Evolutionary conservation across 2,329 filamentous ascomycete genomes (phyloP).

Genomic region (Trichoderma afroharzianum): DNA sequence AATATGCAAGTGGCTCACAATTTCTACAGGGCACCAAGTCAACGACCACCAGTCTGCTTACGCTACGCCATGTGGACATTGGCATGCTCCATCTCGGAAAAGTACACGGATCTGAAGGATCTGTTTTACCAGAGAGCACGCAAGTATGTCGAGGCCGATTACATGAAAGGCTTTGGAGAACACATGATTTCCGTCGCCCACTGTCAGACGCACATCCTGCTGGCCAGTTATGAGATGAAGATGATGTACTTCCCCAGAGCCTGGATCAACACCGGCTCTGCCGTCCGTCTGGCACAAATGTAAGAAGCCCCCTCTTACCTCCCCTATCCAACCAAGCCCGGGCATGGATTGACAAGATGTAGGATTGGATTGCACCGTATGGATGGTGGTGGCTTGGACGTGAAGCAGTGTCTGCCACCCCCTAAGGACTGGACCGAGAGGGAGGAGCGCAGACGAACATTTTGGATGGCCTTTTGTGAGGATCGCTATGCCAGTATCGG

Average conservation of each 20-base stretch:
- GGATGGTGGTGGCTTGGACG: conserved; percentile 77
- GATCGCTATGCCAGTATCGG: conserved; percentile 94
- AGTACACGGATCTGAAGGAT: conserved; percentile 73
- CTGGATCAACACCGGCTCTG: conserved; percentile 86
- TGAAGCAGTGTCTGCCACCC: conserved; percentile 85
- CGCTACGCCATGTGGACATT: conserved; percentile 96
- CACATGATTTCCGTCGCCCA: conserved; percentile 81
- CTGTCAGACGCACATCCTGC: conserved; percentile 77
- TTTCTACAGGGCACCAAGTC: conserved; percentile 61
- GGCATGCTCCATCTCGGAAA: conserved; percentile 81
- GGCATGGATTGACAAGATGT: neutral
- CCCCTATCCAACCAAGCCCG: neutral
- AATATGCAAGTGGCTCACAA: conserved; percentile 6
- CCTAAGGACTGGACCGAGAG: conserved; percentile 90
- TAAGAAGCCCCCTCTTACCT: conserved; percentile 33
- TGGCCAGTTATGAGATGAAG: conserved; percentile 88
- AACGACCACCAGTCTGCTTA: conserved; percentile 81
- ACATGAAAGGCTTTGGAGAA: conserved; percentile 90
- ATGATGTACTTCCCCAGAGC: conserved; percentile 96
- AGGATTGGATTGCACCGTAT: conserved; percentile 91
- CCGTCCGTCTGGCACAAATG: conserved; percentile 82
- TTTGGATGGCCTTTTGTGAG: conserved; percentile 90
- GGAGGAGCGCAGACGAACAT: conserved; percentile 86
- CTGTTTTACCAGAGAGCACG: conserved; percentile 86
- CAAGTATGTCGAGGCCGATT: conserved; percentile 86